Percentiles rank a stretch among this genome's conserved stretches.
Evolutionary conservation across 345 rosid species (phyloP).

Genomic region (Pistacia atlantica): DNA sequence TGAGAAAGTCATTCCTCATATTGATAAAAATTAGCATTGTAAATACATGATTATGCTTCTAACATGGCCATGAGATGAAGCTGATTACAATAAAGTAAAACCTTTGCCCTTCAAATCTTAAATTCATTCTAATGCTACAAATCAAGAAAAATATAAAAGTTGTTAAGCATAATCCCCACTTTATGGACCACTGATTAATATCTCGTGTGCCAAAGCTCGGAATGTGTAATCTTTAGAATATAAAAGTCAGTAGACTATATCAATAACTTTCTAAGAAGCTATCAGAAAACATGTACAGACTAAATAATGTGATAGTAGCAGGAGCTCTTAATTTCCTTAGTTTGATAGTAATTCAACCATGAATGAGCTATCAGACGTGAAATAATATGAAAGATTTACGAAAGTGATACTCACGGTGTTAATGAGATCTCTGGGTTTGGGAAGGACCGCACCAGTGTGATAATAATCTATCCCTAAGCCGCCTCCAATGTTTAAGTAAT

Average conservation of each 20-base stretch:
- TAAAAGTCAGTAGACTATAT: background rate
- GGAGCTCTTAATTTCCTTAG: background rate
- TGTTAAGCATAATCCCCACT: background rate
- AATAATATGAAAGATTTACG: constrained; percentile 14
- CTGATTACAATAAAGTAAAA: background rate
- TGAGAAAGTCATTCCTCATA: background rate
- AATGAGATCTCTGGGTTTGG: constrained; percentile 91
- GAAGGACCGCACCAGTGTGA: constrained; percentile 84
- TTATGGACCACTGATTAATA: background rate
- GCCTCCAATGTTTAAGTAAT: constrained; percentile 94
- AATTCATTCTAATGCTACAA: background rate
- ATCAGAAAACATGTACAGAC: background rate
- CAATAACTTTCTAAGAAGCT: background rate
- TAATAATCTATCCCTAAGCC: constrained; percentile 96
- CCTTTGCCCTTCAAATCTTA: background rate
- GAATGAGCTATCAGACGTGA: constrained; percentile 2
- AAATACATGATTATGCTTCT: background rate
- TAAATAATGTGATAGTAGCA: background rate
- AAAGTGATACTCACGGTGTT: constrained; percentile 63
- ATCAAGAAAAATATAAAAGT: background rate
- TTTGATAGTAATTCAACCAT: background rate
- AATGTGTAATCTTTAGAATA: background rate
- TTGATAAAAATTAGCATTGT: background rate
- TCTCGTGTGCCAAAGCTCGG: background rate
- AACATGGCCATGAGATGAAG: background rate